Evolutionary conservation across 495 filamentous ascomycete genomes (phyloP).

Genomic region (Aspergillus sclerotioniger): DNA sequence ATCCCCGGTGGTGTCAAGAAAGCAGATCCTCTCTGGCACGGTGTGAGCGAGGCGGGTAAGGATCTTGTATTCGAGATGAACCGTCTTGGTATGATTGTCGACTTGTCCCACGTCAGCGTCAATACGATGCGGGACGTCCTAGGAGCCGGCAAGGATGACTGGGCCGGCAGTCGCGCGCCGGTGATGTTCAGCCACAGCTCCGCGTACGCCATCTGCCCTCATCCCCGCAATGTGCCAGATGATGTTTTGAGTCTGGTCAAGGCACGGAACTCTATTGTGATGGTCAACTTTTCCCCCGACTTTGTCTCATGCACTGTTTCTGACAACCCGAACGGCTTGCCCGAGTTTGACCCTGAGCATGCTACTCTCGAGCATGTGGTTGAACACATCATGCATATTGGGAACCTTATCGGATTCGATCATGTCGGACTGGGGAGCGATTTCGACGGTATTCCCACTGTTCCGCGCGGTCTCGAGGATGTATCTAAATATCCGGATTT

Average conservation of each 20-base stretch:
- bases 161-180: slow-evolving; percentile 46
- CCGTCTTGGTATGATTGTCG: slow-evolving; percentile 50
- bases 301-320: slow-evolving; percentile 65
- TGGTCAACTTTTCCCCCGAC: slow-evolving; percentile 65
- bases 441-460: slow-evolving; percentile 56
- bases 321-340: slow-evolving; percentile 41
- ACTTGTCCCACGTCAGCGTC: slow-evolving; percentile 54
- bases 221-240: slow-evolving; percentile 60
- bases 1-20: slow-evolving; percentile 43
- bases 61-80: slow-evolving; percentile 60
- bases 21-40: slow-evolving; percentile 52
- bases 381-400: slow-evolving; percentile 60
- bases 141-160: slow-evolving; percentile 41
- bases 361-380: slow-evolving; percentile 78
- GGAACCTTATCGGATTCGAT: slow-evolving; percentile 53
- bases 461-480: slow-evolving; percentile 60
- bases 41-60: slow-evolving; percentile 68
- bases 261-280: slow-evolving; percentile 54
- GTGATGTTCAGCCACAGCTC: slow-evolving; percentile 60
- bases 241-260: slow-evolving; percentile 55
- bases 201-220: slow-evolving; percentile 50
- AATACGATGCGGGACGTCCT: slow-evolving; percentile 58
- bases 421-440: slow-evolving; percentile 64
- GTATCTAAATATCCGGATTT: slow-evolving; percentile 82
- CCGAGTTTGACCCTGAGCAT: slow-evolving; percentile 54